phyloP scores from a whole-genome alignment of 257 asterid genomes.

The Solanum peruvianum region DNA sequence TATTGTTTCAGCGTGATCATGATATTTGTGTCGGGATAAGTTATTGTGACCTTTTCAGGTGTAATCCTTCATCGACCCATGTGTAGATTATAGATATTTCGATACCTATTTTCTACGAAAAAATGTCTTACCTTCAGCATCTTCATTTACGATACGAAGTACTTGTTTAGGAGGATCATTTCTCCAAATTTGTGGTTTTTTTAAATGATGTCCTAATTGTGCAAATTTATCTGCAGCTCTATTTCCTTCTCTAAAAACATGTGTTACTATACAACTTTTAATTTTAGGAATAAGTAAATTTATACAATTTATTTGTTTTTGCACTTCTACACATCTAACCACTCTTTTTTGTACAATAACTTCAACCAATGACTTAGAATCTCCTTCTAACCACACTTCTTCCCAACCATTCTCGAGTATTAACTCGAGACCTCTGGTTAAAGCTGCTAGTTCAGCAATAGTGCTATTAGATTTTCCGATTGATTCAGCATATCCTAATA shows the following conservation, averaged over 20 bases:
- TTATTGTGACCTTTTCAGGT: too few species aligned
- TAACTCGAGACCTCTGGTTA: conserved; percentile 54
- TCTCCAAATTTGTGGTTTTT: conserved; percentile 54
- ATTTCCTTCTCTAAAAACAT: conserved; percentile 57
- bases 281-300: conserved; percentile 39
- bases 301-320: conserved; percentile 25
- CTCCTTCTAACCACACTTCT: conserved; percentile 66
- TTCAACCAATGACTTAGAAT: conserved; percentile 45
- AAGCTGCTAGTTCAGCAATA: conserved; percentile 55
- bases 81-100: background rate
- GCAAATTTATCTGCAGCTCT: conserved; percentile 74
- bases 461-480: conserved; percentile 54
- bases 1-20: background rate
- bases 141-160: conserved; percentile 36
- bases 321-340: conserved; percentile 31
- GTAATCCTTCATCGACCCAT: too few species aligned
- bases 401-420: conserved; percentile 59
- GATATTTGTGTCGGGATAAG: too few species aligned
- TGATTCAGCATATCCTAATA: conserved; percentile 59
- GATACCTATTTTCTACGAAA: conserved; percentile 24
- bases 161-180: conserved; percentile 37
- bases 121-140: conserved; percentile 46
- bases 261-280: conserved; percentile 32
- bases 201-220: conserved; percentile 43
- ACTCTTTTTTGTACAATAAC: conserved; percentile 22